Base-by-base conservation (phyloP, 495 filamentous ascomycete species). In the Penicillium verhagenii region DNA sequence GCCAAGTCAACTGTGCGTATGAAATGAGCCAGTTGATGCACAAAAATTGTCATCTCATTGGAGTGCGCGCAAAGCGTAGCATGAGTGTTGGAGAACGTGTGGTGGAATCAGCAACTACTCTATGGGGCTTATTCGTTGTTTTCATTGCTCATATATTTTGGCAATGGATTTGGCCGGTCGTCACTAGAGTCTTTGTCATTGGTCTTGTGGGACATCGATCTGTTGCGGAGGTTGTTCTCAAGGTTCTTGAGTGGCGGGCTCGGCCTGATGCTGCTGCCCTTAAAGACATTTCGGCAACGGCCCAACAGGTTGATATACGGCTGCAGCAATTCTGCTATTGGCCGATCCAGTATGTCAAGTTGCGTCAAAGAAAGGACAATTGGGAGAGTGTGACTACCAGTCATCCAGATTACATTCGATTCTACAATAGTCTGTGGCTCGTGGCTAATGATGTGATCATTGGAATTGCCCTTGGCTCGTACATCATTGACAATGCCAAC, bases 361-460 rank as follows among this genome's bases (percentile, higher is more conserved):
- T 99, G 21, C 88, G 92, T 10, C 84, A 89, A 56, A 80, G 93
- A 39, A 96, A 92, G 60, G 84, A 88, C 46, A 92, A 96, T 56
- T 97, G 95, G 94, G 89, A 91, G 59, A 97, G 93, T 69, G 86
- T 96, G 29, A 96, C 91, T 1, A 95, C 88, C 47, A 96, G 88
- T 56, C 93, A 99, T 71, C 90, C 95, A 4, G 93, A 97, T 68
- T 99, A 99, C 65, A 99, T 99, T 60, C 90, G 94, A 33, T 99
- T 99, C 71, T 99, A 96, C 70, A 97, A 97, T 73, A 96, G 92
- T 61, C 76, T 99, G 18, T 99, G 94, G 94, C 89, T 99, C 20
- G 94, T 99, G 16, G 91, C 92, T 19, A 99, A 99, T 69, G 94
- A 99, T 74, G 87, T 97, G 28, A 99, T 99, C 53, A 99, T 99